Base-by-base conservation (phyloP, 805 yeast genomes). In the Metschnikowia bowlesiae region DNA sequence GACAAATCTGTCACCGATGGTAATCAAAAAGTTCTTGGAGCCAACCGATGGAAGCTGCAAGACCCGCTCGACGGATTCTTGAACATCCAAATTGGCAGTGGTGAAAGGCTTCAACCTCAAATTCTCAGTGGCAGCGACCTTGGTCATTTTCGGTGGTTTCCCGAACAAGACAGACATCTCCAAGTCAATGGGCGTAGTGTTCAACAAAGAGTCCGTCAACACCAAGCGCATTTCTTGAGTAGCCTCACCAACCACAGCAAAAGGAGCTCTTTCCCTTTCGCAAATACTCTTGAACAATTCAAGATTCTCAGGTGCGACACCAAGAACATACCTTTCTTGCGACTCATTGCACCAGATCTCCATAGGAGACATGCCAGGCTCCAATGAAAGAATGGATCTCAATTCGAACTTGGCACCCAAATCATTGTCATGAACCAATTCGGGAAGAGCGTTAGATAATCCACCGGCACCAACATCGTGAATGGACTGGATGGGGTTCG, bases 401-500 rank as follows among this genome's bases (percentile, higher is more conserved):
- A 94, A 78, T 69, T 94, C 97, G 56, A 94, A 94, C 56, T 68
- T 78, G 30, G 97, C 99, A 67, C 99, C 99, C 55, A 94, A 79
- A 57, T 87, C 94, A 67, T 94, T 94, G 68, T 94, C 99, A 65
- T 94, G 97, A 28, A 94, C 99, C 57, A 94, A 79, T 73, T 94
- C 99, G 8, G 99, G 97, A 60, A 94, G 76, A 8, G 99, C 99
- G 63, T 94, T 94, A 18, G 97, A 90, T 57, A 94, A 76, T 45
- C 99, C 99, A 69, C 99, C 99, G 44, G 99, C 99, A 70, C 99
- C 99, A 42, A 94, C 99, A 71, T 94, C 99, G 68, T 94, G 99
- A 61, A 94, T 87, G 36, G 95, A 90, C 70, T 91, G 94, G 57
- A 94, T 88, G 46, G 98, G 98, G 52, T 75, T 78, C 26, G 60